Percentiles rank a stretch among this genome's conserved stretches.
phyloP scores from a whole-genome alignment of 768 basidiomycete genomes.

The Termitomyces sp. region DNA sequence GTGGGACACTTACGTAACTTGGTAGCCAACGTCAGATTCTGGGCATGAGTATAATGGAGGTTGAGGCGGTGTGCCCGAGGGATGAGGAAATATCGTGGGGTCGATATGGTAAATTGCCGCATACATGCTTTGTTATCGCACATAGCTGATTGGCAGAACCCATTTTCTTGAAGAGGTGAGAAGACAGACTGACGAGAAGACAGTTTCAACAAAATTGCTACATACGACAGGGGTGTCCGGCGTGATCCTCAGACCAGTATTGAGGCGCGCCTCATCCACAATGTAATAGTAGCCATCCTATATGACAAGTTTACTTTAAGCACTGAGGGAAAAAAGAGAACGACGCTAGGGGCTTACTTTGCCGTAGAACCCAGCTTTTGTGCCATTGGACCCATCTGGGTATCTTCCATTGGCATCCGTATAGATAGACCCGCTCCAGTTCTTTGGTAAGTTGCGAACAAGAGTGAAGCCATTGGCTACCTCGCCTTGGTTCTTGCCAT shows the following conservation, averaged over 20 bases:
- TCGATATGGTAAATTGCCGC: constrained; percentile 10
- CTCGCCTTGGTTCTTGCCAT: constrained; percentile 7
- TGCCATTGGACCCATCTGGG: constrained; percentile 17
- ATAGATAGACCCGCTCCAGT: constrained; percentile 22
- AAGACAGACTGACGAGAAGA: background rate
- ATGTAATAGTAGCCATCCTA: constrained; percentile 25
- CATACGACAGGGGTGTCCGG: constrained; percentile 19
- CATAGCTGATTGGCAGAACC: constrained; percentile 15
- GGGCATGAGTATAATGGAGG: constrained; percentile 18
- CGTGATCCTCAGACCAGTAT: constrained; percentile 25
- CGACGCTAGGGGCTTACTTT: constrained; percentile 11
- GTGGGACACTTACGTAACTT: constrained; percentile 20
- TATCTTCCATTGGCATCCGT: constrained; percentile 22
- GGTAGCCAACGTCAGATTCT: constrained; percentile 15
- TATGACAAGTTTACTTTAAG: background rate
- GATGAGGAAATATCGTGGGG: constrained; percentile 20
- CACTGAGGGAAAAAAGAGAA: background rate
- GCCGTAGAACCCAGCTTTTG: constrained; percentile 23
- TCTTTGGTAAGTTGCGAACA: constrained; percentile 9
- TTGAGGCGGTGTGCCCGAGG: constrained; percentile 10
- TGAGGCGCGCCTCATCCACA: constrained; percentile 25
- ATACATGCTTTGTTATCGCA: constrained; percentile 18
- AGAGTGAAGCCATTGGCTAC: constrained; percentile 1
- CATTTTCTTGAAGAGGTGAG: constrained; percentile 3
- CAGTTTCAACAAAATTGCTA: background rate